Conservation (phyloP, 2,329 filamentous ascomycete genomes). For the Penicillium decumbens region DNA sequence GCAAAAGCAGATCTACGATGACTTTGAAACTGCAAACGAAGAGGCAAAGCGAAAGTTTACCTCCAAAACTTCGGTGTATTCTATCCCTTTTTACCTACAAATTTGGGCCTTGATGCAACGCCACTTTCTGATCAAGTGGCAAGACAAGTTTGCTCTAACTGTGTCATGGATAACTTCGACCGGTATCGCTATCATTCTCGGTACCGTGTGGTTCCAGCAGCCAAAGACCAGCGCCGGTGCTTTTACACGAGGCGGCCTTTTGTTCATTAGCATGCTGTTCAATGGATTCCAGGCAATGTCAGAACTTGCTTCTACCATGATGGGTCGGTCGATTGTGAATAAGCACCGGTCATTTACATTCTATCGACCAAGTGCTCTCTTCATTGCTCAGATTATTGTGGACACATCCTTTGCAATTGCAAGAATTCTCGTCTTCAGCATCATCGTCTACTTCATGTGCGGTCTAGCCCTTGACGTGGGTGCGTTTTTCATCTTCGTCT, state of each 20-base stretch:
- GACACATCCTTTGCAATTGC: conserved; percentile 67
- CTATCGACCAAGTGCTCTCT: conserved; percentile 73
- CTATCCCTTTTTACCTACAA: conserved; percentile 75
- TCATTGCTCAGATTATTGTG: conserved; percentile 76
- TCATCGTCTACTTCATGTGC: conserved; percentile 78
- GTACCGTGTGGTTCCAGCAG: conserved; percentile 72
- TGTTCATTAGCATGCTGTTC: conserved; percentile 76
- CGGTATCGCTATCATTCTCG: conserved; percentile 71
- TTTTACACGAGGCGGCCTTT: conserved; percentile 74
- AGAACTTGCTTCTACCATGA: conserved; percentile 70
- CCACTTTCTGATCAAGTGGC: conserved; percentile 79
- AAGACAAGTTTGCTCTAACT: conserved; percentile 72
- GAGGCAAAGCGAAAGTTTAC: conserved; percentile 75
- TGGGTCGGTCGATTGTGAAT: conserved; percentile 70
- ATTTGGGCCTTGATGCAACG: conserved; percentile 78
- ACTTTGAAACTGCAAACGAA: conserved; percentile 69
- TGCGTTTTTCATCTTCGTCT: conserved; percentile 71
- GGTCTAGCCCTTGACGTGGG: conserved; percentile 64
- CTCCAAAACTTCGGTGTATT: conserved; percentile 69
- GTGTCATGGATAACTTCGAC: conserved; percentile 69
- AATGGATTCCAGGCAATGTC: conserved; percentile 84
- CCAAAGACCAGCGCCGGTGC: conserved; percentile 61
- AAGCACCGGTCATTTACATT: conserved; percentile 83
- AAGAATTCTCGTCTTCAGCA: conserved; percentile 66
- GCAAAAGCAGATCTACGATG: conserved; percentile 65